Percentiles rank a stretch among this genome's conserved stretches.
Conservation (phyloP, 176 grass and related monocot species). For the Oropetium thomaeum region DNA sequence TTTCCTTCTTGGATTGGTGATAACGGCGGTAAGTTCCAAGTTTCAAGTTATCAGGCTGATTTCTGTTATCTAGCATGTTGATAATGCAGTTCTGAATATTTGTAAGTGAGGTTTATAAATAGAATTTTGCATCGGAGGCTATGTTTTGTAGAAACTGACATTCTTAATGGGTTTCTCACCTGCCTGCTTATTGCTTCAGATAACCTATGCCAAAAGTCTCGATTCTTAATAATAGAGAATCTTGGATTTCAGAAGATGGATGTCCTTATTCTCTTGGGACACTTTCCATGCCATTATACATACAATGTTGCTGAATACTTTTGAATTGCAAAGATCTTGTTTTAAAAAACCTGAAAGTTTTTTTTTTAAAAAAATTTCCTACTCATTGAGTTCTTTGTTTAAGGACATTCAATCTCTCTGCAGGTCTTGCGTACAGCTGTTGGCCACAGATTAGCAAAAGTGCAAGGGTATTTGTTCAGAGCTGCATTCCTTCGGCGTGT, state of each 20-base stretch:
- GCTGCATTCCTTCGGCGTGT: slow-evolving; percentile 85
- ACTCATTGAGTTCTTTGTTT: neutral
- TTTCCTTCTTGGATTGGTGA: slow-evolving; percentile 66
- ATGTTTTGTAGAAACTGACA: slow-evolving; percentile 11
- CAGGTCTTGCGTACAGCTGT: slow-evolving; percentile 90
- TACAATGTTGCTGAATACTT: neutral
- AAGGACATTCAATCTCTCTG: slow-evolving; percentile 25
- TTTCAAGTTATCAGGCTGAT: neutral
- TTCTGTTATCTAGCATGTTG: slow-evolving; percentile 4
- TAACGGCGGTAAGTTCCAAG: slow-evolving; percentile 58
- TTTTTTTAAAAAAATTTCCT: neutral
- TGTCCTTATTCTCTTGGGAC: neutral
- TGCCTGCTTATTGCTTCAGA: neutral
- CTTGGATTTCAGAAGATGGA: neutral
- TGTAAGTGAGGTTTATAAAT: neutral
- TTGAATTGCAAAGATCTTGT: neutral
- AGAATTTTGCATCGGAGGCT: neutral
- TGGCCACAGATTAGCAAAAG: slow-evolving; percentile 88
- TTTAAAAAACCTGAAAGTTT: neutral
- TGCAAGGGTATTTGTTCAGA: slow-evolving; percentile 90
- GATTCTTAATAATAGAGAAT: neutral
- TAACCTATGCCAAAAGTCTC: neutral
- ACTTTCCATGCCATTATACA: neutral
- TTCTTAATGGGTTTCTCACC: neutral
- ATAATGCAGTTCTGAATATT: neutral